phyloP scores from a whole-genome alignment of 225 moss, liverwort and hornwort species.

The Asterella californica region DNA sequence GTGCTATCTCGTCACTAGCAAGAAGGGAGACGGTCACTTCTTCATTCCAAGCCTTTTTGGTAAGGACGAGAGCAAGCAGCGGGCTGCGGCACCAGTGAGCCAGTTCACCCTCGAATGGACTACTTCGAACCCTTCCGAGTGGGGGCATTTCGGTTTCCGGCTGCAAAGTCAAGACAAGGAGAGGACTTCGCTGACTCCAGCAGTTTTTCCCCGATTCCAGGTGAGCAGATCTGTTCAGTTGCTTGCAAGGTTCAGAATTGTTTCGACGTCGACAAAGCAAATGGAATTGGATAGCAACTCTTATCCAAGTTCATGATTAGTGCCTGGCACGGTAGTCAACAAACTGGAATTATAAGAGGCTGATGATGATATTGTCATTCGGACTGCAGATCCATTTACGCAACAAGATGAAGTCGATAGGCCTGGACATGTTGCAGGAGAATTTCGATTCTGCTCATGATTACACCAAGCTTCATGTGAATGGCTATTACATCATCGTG shows the following conservation, averaged over 20 bases:
- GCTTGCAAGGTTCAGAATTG: too few species aligned
- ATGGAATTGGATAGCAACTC: background rate
- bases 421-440: constrained; percentile 9
- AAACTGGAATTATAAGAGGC: background rate
- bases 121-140: background rate
- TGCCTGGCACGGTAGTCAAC: background rate
- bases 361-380: background rate
- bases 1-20: background rate
- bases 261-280: too few species aligned
- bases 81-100: background rate
- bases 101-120: constrained; percentile 11
- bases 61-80: constrained; percentile 11
- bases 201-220: constrained; percentile 18
- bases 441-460: constrained; percentile 13
- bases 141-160: constrained; percentile 13
- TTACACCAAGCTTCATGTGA: constrained; percentile 1
- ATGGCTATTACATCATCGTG: constrained; percentile 11
- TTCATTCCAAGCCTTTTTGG: constrained; percentile 19
- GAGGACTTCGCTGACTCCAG: constrained; percentile 12
- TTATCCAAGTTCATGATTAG: background rate
- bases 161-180: constrained; percentile 15
- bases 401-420: constrained; percentile 7
- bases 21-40: constrained; percentile 2
- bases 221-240: background rate
- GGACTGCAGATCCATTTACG: constrained; percentile 14